Base-by-base conservation (phyloP, 805 yeast species). In the Saturnispora diversa region DNA sequence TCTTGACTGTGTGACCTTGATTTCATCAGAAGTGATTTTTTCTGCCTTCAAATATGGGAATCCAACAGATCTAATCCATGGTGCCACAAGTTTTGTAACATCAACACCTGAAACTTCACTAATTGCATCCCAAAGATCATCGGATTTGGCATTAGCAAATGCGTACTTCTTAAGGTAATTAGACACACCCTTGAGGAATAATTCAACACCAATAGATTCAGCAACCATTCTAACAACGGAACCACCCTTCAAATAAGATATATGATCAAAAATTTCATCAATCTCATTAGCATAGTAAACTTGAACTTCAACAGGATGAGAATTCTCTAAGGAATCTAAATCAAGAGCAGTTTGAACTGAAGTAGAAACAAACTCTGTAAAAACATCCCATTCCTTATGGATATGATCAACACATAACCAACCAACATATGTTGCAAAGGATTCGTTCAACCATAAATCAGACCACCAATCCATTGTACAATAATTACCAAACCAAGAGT, bases 381-480 rank as follows among this genome's bases (percentile, higher is more conserved):
- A 81, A 15, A 80, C 79, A 52, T 82, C 77, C 94, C 94, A 84
- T 46, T 80, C 84, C 10, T 94, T 94, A 58, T 73, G 76, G 51
- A 83, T 69, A 48, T 70, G 60, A 54, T 81, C 79, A 39, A 80
- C 80, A 13, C 87, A 79, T 40, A 70, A 63, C 70, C 73, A 80
- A 3, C 86, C 84, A 55, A 81, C 82, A 79, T 84, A 84, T 21
- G 95, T 84, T 13, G 94, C 95, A 63, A 84, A 84, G 11, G 94
- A 92, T 63, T 84, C 94, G 55, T 84, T 84, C 46, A 84, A 72
- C 94, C 94, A 84, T 50, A 84, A 68, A 52, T 83, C 92, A 52
- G 84, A 85, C 95, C 95, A 84, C 92, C 94, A 85, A 53, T 81
- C 77, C 94, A 84, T 85, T 35, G 94, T 85, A 45, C 84, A 90